phyloP scores from a whole-genome alignment of 345 rosid species.

The Lenwebbia sp. region DNA sequence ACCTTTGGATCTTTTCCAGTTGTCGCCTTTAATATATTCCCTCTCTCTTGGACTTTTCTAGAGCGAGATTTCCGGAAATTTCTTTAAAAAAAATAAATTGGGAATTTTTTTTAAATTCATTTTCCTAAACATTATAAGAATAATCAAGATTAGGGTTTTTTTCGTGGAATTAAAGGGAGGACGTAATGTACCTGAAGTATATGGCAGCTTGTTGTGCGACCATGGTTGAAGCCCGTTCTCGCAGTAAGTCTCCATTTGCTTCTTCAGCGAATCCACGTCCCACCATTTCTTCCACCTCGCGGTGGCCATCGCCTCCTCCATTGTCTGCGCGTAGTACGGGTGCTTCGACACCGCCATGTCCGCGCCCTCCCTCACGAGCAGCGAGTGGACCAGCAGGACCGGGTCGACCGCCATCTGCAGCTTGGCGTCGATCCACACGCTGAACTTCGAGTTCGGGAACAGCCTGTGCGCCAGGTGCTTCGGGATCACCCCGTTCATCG shows the following conservation, averaged over 20 bases:
- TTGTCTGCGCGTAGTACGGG: slow-evolving; percentile 54
- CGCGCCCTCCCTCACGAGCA: slow-evolving; percentile 31
- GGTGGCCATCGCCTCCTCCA: slow-evolving; percentile 97
- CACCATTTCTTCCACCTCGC: slow-evolving; percentile 94
- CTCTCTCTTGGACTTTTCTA: background rate
- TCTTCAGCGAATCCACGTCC: slow-evolving; percentile 42
- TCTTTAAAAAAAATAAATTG: background rate
- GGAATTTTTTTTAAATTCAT: background rate
- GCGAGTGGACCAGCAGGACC: slow-evolving; percentile 53
- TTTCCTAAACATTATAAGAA: background rate
- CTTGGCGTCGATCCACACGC: slow-evolving; percentile 90
- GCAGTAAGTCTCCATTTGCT: slow-evolving; percentile 89
- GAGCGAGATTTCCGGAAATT: background rate
- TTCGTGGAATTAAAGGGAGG: background rate
- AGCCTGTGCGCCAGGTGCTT: slow-evolving; percentile 72
- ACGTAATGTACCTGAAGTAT: slow-evolving; percentile 47
- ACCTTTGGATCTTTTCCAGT: background rate
- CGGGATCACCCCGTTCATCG: slow-evolving; percentile 89
- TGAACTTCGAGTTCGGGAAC: slow-evolving; percentile 71
- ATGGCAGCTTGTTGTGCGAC: slow-evolving; percentile 57
- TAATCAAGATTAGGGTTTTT: background rate
- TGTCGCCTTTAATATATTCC: background rate
- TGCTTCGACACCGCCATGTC: slow-evolving; percentile 84
- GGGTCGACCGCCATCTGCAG: slow-evolving; percentile 82
- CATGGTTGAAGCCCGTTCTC: slow-evolving; percentile 78